Evolutionary conservation across 202 grass and related monocot genomes (phyloP).

Genomic region (Digitaria exilis): DNA sequence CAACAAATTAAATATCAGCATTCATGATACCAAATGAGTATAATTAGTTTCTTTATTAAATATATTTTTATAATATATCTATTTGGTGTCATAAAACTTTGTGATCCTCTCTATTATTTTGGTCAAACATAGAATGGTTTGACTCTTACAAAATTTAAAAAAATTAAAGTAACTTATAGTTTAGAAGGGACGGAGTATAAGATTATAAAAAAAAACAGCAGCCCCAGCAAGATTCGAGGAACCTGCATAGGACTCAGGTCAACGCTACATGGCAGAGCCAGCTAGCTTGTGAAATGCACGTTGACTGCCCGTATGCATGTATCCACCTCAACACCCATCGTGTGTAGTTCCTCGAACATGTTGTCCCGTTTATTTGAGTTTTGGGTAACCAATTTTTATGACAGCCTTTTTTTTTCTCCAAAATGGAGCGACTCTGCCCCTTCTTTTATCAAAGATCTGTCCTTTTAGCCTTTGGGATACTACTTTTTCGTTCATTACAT

Average conservation of each 20-base stretch:
- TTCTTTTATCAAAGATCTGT: too few species aligned
- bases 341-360: background rate
- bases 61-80: too few species aligned
- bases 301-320: background rate
- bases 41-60: too few species aligned
- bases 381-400: background rate
- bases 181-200: too few species aligned
- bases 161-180: too few species aligned
- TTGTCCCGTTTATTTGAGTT: background rate
- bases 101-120: too few species aligned
- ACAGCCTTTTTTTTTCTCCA: background rate
- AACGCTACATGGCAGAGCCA: background rate
- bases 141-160: too few species aligned
- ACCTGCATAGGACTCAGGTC: background rate
- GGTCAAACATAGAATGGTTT: too few species aligned
- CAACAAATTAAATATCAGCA: too few species aligned
- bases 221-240: background rate
- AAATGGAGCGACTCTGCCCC: background rate
- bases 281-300: background rate
- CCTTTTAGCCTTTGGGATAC: background rate
- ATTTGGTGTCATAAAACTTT: too few species aligned
- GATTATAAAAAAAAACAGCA: too few species aligned
- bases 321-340: background rate
- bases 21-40: too few species aligned
- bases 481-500: background rate